These are phyloP conservation scores for Exophiala sp. DNA, from an alignment of 2,329 filamentous ascomycete species.

Conservation along the genomic window DNA sequence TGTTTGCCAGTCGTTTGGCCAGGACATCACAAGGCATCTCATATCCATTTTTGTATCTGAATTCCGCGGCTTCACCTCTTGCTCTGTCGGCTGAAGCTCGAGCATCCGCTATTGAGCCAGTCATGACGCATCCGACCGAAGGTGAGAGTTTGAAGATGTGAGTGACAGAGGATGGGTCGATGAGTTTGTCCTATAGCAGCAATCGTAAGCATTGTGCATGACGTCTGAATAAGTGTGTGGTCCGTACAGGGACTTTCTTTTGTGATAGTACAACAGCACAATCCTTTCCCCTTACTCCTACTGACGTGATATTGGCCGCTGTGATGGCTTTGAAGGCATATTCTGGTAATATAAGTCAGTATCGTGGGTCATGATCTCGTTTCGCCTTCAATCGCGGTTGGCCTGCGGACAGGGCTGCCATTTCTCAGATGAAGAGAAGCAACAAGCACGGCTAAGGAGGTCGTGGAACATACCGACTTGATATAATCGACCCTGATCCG, in stretches of 20 bases:
- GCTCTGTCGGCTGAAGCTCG: constrained; percentile 89
- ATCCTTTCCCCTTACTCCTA: constrained; percentile 93
- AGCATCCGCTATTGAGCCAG: constrained; percentile 95
- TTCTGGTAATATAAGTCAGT: constrained; percentile 56
- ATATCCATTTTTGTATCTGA: constrained; percentile 97
- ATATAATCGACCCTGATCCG: constrained; percentile 94
- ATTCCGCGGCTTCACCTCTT: constrained; percentile 93
- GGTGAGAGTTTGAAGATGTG: constrained; percentile 97
- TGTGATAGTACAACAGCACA: constrained; percentile 96
- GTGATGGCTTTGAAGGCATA: constrained; percentile 99
- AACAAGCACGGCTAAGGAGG: not conserved
- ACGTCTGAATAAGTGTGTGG: constrained; percentile 25
- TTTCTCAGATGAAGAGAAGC: not conserved
- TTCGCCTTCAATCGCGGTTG: not conserved
- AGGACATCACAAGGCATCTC: constrained; percentile 99
- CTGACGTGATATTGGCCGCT: constrained; percentile 96
- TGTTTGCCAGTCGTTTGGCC: constrained; percentile 95
- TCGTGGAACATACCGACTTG: constrained; percentile 81
- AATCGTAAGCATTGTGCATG: constrained; percentile 17
- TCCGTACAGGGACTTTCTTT: constrained; percentile 96
- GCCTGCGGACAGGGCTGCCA: not conserved
- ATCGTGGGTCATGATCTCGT: constrained; percentile 12
- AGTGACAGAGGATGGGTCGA: constrained; percentile 93
- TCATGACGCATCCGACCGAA: constrained; percentile 97
- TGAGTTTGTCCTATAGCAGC: constrained; percentile 83